These are phyloP conservation scores for Coemansia sp. DNA, from an alignment of 192 early-diverging fungal species.

Conservation along the genomic window DNA sequence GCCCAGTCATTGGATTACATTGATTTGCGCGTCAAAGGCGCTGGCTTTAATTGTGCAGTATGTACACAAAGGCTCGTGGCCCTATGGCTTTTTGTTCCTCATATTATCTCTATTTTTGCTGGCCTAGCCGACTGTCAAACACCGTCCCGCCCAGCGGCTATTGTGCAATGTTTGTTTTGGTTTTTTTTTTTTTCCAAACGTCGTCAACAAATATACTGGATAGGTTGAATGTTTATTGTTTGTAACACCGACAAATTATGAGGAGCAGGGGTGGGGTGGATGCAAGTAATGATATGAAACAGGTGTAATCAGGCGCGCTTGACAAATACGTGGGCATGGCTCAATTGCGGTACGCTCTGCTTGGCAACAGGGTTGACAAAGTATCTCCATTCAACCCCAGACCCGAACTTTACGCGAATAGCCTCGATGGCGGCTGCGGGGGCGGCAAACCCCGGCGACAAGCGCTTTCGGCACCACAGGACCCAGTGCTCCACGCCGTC, in stretches of 20 bases:
- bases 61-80: not conserved
- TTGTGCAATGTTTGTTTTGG: not conserved
- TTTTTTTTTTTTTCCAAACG: not conserved
- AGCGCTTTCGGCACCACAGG: constrained; percentile 41
- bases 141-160: not conserved
- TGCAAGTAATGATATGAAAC: not conserved
- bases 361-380: constrained; percentile 43
- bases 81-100: not conserved
- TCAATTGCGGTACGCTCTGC: constrained; percentile 51
- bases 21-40: too few relatives aligned
- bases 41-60: not conserved
- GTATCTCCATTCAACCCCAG: constrained; percentile 30
- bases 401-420: constrained; percentile 15
- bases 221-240: not conserved
- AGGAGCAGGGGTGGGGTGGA: not conserved
- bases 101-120: not conserved
- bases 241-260: not conserved
- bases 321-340: constrained; percentile 52
- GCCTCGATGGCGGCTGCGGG: constrained; percentile 25
- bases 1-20: not conserved
- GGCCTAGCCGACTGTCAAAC: not conserved
- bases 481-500: constrained; percentile 51
- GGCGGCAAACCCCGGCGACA: constrained; percentile 24
- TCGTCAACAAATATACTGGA: not conserved
- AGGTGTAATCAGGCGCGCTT: constrained; percentile 9